These are phyloP conservation scores for Encephalitozoon intestinalis DNA, from an alignment of 371 early-diverging fungal genomes.

Conservation along the genomic window DNA sequence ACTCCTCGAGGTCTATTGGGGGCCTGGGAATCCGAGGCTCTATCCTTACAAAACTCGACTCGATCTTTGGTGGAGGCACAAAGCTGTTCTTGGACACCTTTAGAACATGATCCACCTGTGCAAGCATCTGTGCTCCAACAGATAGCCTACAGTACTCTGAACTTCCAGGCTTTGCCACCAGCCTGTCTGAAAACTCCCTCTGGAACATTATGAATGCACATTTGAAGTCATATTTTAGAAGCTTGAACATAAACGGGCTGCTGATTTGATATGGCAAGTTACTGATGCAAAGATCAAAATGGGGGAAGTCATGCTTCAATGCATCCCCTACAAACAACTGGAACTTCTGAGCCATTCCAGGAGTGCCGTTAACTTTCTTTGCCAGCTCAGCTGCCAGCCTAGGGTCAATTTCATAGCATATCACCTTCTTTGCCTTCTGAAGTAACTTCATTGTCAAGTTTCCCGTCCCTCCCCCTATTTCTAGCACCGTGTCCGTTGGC, in stretches of 20 bases:
- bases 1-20: slow-evolving; percentile 82
- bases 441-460: slow-evolving; percentile 91
- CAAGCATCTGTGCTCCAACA: slow-evolving; percentile 87
- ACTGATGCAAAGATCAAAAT: slow-evolving; percentile 92
- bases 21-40: slow-evolving; percentile 85
- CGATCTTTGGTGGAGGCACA: slow-evolving; percentile 94
- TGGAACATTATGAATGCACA: slow-evolving; percentile 96
- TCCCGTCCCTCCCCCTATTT: slow-evolving; percentile 99
- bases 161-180: slow-evolving; percentile 89
- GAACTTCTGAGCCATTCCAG: slow-evolving; percentile 65
- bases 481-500: slow-evolving; percentile 84
- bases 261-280: slow-evolving; percentile 97
- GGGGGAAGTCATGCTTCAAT: slow-evolving; percentile 85
- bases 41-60: slow-evolving; percentile 81
- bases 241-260: slow-evolving; percentile 86
- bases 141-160: slow-evolving; percentile 82
- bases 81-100: slow-evolving; percentile 90
- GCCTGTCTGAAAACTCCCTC: slow-evolving; percentile 89
- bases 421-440: slow-evolving; percentile 75
- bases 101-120: slow-evolving; percentile 89
- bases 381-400: slow-evolving; percentile 88
- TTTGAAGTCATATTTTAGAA: slow-evolving; percentile 74
- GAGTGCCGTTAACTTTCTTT: slow-evolving; percentile 69
- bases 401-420: slow-evolving; percentile 78
- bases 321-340: slow-evolving; percentile 92